phyloP scores from a whole-genome alignment of 2,329 filamentous ascomycete species.

The Trichophaea hybrida region DNA sequence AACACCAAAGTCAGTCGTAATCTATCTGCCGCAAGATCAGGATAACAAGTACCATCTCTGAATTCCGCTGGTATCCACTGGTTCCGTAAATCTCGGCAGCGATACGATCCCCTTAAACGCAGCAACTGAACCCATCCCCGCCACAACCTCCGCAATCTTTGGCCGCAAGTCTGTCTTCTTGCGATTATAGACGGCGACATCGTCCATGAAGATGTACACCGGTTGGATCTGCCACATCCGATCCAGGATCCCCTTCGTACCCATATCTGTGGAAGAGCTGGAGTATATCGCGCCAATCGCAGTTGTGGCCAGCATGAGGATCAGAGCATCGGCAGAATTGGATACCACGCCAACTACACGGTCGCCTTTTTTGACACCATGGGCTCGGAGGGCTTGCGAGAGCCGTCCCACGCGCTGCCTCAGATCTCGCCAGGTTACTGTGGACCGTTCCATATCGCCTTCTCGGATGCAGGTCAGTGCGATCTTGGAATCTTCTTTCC shows the following conservation, averaged over 20 bases:
- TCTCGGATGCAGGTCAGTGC: conserved; percentile 61
- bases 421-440: conserved; percentile 55
- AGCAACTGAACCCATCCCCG: conserved; percentile 45
- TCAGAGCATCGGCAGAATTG: conserved; percentile 59
- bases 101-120: conserved; percentile 51
- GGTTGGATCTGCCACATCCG: conserved; percentile 60
- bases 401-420: conserved; percentile 44
- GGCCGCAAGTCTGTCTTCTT: conserved; percentile 54
- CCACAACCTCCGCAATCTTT: conserved; percentile 55
- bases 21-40: conserved; percentile 11
- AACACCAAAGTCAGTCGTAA: neutral
- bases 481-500: conserved; percentile 57
- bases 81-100: conserved; percentile 48
- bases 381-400: conserved; percentile 50
- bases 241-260: conserved; percentile 61
- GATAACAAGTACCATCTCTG: conserved; percentile 30
- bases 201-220: conserved; percentile 71
- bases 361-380: conserved; percentile 56
- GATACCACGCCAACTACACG: conserved; percentile 60
- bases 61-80: conserved; percentile 45
- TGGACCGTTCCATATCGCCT: conserved; percentile 41
- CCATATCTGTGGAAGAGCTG: conserved; percentile 70
- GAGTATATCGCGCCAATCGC: conserved; percentile 64
- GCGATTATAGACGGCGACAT: conserved; percentile 65
- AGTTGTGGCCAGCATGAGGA: conserved; percentile 54